phyloP scores from a whole-genome alignment of 768 basidiomycete species.

The Suillus placidus region DNA sequence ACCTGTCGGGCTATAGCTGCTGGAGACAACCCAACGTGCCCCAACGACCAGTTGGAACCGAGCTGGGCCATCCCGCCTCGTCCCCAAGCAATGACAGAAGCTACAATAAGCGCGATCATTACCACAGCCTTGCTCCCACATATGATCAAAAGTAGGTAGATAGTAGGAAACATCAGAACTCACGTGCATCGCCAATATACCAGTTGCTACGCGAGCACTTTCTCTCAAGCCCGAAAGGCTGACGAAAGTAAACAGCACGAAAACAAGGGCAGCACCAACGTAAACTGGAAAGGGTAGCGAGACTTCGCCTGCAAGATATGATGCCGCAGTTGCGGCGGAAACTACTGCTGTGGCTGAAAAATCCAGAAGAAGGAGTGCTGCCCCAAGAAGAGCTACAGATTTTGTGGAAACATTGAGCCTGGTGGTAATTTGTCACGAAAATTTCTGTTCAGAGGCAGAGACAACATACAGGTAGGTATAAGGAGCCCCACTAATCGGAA shows the following conservation, averaged over 20 bases:
- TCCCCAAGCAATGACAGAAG: slow-evolving; percentile 54
- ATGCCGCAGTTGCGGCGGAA: slow-evolving; percentile 71
- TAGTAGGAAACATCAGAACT: slow-evolving; percentile 20
- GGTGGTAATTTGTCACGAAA: slow-evolving; percentile 5
- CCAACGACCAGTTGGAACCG: slow-evolving; percentile 54
- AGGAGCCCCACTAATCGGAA: slow-evolving; percentile 71
- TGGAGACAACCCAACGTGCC: slow-evolving; percentile 33
- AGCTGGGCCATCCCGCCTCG: slow-evolving; percentile 51
- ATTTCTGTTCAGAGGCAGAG: background rate
- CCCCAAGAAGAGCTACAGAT: slow-evolving; percentile 62
- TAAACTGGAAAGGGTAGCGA: slow-evolving; percentile 57
- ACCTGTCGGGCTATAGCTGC: slow-evolving; percentile 45
- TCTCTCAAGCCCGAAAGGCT: slow-evolving; percentile 63
- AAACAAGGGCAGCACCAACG: slow-evolving; percentile 54
- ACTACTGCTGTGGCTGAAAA: slow-evolving; percentile 70
- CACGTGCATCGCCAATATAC: slow-evolving; percentile 63
- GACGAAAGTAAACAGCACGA: slow-evolving; percentile 54
- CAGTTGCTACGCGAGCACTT: slow-evolving; percentile 61
- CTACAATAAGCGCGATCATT: slow-evolving; percentile 57
- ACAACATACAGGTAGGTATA: slow-evolving; percentile 64
- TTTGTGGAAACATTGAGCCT: slow-evolving; percentile 69
- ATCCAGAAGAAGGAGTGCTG: slow-evolving; percentile 70
- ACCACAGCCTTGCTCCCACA: slow-evolving; percentile 46
- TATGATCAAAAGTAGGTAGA: slow-evolving; percentile 7
- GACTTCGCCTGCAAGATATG: slow-evolving; percentile 69